phyloP scores from a whole-genome alignment of 169 alveolate species.

The Babesia microti region DNA sequence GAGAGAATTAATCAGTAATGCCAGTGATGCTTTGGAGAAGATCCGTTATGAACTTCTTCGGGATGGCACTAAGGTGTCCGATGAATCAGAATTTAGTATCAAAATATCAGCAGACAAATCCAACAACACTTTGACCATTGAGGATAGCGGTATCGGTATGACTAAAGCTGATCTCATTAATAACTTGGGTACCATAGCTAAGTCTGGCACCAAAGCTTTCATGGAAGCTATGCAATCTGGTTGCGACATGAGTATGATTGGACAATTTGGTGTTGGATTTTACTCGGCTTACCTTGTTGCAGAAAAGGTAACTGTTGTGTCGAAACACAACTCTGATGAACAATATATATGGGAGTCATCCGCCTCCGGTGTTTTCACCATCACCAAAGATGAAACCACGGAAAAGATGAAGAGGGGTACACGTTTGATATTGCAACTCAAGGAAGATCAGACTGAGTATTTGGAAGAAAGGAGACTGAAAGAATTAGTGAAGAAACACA shows the following conservation, averaged over 20 bases:
- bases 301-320: constrained; percentile 92
- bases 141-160: constrained; percentile 99
- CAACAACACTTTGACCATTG: constrained; percentile 87
- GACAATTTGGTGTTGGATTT: constrained; percentile 99
- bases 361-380: constrained; percentile 98
- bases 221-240: constrained; percentile 96
- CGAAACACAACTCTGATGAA: constrained; percentile 91
- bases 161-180: constrained; percentile 92
- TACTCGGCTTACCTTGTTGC: constrained; percentile 99
- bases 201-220: constrained; percentile 97
- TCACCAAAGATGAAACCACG: constrained; percentile 80
- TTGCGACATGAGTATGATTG: constrained; percentile 97
- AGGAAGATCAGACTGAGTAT: constrained; percentile 94
- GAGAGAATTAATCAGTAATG: constrained; percentile 97
- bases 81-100: constrained; percentile 86
- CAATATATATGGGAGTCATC: constrained; percentile 96
- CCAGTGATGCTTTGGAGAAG: constrained; percentile 99
- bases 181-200: constrained; percentile 97
- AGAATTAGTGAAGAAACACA: constrained; percentile 98
- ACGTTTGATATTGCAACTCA: constrained; percentile 86
- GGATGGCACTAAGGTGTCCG: constrained; percentile 84
- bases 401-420: constrained; percentile 89
- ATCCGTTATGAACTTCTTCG: constrained; percentile 93
- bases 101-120: constrained; percentile 93
- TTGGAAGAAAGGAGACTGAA: constrained; percentile 94